phyloP scores from a whole-genome alignment of 2,329 filamentous ascomycete species.

The Ceratocystiopsis minuta region DNA sequence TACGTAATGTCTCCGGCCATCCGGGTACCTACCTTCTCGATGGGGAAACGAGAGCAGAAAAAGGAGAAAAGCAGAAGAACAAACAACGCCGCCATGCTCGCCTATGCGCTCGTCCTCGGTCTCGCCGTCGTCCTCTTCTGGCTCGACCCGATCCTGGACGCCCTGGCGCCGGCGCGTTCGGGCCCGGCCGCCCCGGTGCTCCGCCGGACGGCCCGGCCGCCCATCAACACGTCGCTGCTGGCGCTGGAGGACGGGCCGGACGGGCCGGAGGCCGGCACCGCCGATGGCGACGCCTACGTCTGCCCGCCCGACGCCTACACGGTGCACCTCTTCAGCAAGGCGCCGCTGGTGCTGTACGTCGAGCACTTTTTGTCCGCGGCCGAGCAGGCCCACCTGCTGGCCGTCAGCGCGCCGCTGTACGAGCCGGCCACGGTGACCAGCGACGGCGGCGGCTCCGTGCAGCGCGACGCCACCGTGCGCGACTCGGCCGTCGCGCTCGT shows the following conservation, averaged over 20 bases:
- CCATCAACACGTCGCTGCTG: conserved; percentile 31
- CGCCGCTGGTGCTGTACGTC: conserved; percentile 35
- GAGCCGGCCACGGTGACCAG: conserved; percentile 31
- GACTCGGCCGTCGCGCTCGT: conserved; percentile 34
- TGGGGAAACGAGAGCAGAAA: no score
- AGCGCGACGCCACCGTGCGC: conserved; percentile 25
- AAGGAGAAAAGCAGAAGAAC: no score
- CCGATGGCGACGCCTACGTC: conserved; percentile 1
- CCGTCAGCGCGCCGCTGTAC: conserved; percentile 31
- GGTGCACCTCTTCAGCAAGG: conserved; percentile 28
- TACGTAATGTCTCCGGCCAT: no score
- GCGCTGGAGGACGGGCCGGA: conserved; percentile 22
- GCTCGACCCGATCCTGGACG: conserved; percentile 23
- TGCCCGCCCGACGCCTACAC: conserved; percentile 26
- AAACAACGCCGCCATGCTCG: conserved; percentile 19
- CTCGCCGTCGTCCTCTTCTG: conserved; percentile 25
- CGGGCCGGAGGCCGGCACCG: neutral
- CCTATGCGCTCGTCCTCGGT: conserved; percentile 23
- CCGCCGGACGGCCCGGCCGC: conserved; percentile 21
- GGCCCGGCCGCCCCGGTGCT: conserved; percentile 8
- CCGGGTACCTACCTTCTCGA: no score
- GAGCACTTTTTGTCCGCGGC: conserved; percentile 28
- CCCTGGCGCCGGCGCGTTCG: conserved; percentile 10
- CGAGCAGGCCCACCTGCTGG: conserved; percentile 29
- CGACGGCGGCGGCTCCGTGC: conserved; percentile 23